A percentile compares a stretch with the other conserved stretches of the same genome.
phyloP scores from a whole-genome alignment of 108 stramenopile species.

The Cyclotella atomus region DNA sequence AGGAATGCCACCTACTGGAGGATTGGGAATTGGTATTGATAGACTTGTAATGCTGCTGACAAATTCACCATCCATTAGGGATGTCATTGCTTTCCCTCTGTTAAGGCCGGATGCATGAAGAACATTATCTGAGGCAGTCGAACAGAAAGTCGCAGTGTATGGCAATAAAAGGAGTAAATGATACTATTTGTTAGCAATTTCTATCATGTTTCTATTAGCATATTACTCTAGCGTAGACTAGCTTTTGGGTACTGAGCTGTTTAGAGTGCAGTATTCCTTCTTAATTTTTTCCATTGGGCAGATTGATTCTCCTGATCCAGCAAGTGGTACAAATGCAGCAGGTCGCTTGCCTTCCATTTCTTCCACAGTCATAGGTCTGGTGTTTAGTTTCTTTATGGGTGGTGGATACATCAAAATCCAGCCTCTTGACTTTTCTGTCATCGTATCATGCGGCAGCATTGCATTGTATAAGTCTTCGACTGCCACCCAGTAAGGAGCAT shows the following conservation, averaged over 20 bases:
- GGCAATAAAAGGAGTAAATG: too few relatives aligned
- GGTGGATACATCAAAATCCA: conserved; percentile 80
- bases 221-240: too few relatives aligned
- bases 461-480: conserved; percentile 57
- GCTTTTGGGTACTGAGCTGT: too few relatives aligned
- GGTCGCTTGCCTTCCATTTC: conserved; percentile 63
- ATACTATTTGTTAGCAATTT: too few relatives aligned
- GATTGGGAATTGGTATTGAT: conserved; percentile 98
- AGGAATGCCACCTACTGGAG: conserved; percentile 99
- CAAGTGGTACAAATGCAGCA: conserved; percentile 64
- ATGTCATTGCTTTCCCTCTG: conserved; percentile 98
- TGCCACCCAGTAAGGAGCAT: conserved; percentile 91
- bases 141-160: too few relatives aligned
- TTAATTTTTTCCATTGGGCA: conserved; percentile 73
- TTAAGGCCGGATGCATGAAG: conserved; percentile 61
- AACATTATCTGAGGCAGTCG: too few relatives aligned
- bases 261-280: conserved; percentile 57
- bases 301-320: conserved; percentile 51
- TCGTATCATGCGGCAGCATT: conserved; percentile 63
- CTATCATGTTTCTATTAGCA: too few relatives aligned
- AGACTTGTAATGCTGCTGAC: conserved; percentile 97
- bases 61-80: conserved; percentile 95
- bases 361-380: conserved; percentile 12
- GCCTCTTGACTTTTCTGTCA: conserved; percentile 64
- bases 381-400: conserved; percentile 1